Conservation (phyloP, 805 yeast species). For the Metschnikowia similis region DNA sequence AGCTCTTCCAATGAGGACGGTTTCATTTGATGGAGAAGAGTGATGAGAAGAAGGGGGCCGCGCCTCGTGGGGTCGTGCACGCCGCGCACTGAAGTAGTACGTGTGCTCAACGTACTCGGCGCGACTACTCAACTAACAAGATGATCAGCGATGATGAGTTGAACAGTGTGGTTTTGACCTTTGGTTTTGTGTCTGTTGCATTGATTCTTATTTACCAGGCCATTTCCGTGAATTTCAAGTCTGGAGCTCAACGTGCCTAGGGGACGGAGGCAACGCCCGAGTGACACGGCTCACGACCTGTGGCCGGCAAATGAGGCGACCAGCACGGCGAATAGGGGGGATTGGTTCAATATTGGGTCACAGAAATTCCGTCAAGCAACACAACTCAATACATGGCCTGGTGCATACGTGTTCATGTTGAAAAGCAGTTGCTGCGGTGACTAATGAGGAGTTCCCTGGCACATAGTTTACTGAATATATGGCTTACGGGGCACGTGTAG, state of each 20-base stretch:
- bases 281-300: neutral
- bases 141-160: constrained; percentile 87
- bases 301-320: no score
- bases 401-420: no score
- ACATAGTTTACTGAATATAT: no score
- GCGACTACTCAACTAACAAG: constrained; percentile 1
- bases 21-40: constrained; percentile 5
- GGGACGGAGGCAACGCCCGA: neutral
- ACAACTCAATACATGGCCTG: no score
- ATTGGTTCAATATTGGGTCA: no score
- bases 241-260: neutral
- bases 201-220: constrained; percentile 72
- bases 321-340: no score
- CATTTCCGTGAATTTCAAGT: constrained; percentile 46
- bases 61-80: neutral
- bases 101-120: neutral
- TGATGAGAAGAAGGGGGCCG: neutral
- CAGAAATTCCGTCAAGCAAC: no score
- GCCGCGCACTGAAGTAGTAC: constrained; percentile 3
- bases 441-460: no score
- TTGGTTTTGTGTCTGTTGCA: constrained; percentile 69
- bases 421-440: no score
- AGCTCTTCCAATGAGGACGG: constrained; percentile 16
- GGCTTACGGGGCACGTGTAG: no score
- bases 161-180: constrained; percentile 63